phyloP scores from a whole-genome alignment of 805 yeast genomes.

The Debaryomyces maramus region DNA sequence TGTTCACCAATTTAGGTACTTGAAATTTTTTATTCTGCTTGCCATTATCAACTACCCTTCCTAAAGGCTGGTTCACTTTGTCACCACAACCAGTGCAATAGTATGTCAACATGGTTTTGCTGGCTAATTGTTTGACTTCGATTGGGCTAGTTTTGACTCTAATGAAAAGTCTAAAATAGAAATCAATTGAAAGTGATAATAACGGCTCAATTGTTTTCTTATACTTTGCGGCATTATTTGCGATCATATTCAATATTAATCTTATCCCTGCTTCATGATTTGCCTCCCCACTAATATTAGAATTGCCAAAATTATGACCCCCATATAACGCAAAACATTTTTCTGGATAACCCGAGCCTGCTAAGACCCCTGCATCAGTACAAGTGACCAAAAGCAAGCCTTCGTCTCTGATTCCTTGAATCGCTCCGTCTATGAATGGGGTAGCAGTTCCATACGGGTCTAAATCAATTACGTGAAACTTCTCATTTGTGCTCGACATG shows the following conservation, averaged over 20 bases:
- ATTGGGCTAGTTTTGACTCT: constrained; percentile 76
- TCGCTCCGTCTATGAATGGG: constrained; percentile 91
- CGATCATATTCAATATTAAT: constrained; percentile 73
- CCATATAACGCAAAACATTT: constrained; percentile 95
- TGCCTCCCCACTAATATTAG: constrained; percentile 55
- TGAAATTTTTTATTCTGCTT: constrained; percentile 52
- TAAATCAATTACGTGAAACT: constrained; percentile 84
- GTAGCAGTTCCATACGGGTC: constrained; percentile 99
- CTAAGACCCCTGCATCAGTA: constrained; percentile 93
- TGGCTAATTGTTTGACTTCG: constrained; percentile 75
- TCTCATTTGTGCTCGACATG: constrained; percentile 53
- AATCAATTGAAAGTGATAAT: constrained; percentile 83
- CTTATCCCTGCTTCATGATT: constrained; percentile 93
- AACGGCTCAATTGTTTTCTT: constrained; percentile 86
- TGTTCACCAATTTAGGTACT: constrained; percentile 43
- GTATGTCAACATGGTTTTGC: constrained; percentile 74
- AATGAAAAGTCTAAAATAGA: constrained; percentile 84
- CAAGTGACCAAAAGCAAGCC: constrained; percentile 91
- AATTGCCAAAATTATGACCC: constrained; percentile 78
- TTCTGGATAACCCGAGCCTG: constrained; percentile 95
- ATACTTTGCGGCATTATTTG: constrained; percentile 84
- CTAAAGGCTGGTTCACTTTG: constrained; percentile 69
- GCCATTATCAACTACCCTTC: constrained; percentile 49
- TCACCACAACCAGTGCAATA: constrained; percentile 89
- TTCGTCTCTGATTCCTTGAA: constrained; percentile 78